These are phyloP conservation scores for Candida pseudofarinosa DNA, from an alignment of 805 yeast species.

Conservation along the genomic window DNA sequence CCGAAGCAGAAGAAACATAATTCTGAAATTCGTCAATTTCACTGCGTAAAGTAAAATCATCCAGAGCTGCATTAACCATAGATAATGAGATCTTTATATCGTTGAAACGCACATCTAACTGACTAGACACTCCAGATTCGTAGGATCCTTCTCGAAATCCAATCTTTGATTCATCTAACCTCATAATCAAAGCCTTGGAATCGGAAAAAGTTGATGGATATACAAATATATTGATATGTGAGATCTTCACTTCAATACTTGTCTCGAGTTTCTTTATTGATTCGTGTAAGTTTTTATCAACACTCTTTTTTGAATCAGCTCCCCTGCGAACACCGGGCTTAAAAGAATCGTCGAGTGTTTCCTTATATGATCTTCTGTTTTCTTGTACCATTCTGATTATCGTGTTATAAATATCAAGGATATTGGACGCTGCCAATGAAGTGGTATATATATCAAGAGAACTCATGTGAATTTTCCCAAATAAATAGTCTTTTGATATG, in stretches of 20 bases:
- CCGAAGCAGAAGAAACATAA: constrained; percentile 56
- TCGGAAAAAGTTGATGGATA: constrained; percentile 84
- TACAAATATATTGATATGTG: constrained; percentile 54
- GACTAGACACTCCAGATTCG: constrained; percentile 46
- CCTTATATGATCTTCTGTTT: constrained; percentile 65
- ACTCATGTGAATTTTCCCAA: constrained; percentile 46
- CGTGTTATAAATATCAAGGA: constrained; percentile 72
- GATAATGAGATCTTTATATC: constrained; percentile 69
- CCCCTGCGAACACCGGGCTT: constrained; percentile 1
- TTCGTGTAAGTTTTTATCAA: constrained; percentile 19
- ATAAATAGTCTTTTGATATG: constrained; percentile 56
- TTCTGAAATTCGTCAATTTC: constrained; percentile 53
- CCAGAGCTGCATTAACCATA: constrained; percentile 47
- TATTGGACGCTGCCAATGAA: constrained; percentile 79
- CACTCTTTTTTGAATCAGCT: not conserved
- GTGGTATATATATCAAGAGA: constrained; percentile 65
- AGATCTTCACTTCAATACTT: constrained; percentile 58
- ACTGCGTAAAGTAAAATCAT: constrained; percentile 43
- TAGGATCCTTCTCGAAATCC: constrained; percentile 47
- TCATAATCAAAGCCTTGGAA: constrained; percentile 64
- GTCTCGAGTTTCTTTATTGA: constrained; percentile 54
- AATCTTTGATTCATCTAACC: constrained; percentile 52
- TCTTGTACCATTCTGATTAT: constrained; percentile 70
- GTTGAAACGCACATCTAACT: constrained; percentile 55
- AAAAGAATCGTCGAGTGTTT: constrained; percentile 63